Evolutionary conservation across 768 basidiomycete genomes (phyloP).

Genomic region (Cystofilobasidium ferigula): DNA sequence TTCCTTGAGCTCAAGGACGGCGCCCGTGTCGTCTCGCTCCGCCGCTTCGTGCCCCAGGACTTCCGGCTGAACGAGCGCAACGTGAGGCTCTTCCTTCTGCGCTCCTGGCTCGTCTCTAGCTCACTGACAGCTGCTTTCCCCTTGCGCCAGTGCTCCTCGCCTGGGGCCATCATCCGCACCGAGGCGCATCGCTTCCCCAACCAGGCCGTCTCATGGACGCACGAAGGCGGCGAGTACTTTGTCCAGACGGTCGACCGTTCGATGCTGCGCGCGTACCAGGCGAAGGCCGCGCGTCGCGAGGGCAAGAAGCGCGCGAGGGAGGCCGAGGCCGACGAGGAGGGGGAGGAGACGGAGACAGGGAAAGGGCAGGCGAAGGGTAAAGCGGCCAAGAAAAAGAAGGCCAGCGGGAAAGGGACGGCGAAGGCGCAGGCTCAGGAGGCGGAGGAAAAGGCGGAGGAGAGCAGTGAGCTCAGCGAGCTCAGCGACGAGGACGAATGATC

Average conservation of each 20-base stretch:
- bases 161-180: constrained; percentile 70
- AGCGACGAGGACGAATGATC: not conserved
- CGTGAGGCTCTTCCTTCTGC: constrained; percentile 41
- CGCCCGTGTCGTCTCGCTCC: constrained; percentile 75
- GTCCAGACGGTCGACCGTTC: constrained; percentile 14
- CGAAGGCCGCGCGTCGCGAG: not conserved
- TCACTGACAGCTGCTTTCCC: too few relatives aligned
- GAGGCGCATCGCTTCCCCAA: constrained; percentile 55
- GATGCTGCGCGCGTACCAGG: constrained; percentile 3
- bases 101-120: not conserved
- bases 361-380: too few relatives aligned
- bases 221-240: constrained; percentile 22
- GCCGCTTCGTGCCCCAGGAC: constrained; percentile 61
- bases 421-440: not conserved
- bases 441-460: not conserved
- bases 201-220: constrained; percentile 73
- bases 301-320: too few relatives aligned
- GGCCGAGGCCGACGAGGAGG: not conserved
- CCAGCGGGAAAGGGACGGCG: not conserved
- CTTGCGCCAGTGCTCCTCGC: constrained; percentile 49
- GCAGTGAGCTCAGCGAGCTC: not conserved
- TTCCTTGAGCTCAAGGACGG: constrained; percentile 92
- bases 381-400: not conserved
- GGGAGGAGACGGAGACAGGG: too few relatives aligned
- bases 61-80: constrained; percentile 76